Evolutionary conservation across 192 early-diverging fungal genomes (phyloP), one percentile per base, ranked within the genome.

Genomic region (Coemansia sp.): DNA sequence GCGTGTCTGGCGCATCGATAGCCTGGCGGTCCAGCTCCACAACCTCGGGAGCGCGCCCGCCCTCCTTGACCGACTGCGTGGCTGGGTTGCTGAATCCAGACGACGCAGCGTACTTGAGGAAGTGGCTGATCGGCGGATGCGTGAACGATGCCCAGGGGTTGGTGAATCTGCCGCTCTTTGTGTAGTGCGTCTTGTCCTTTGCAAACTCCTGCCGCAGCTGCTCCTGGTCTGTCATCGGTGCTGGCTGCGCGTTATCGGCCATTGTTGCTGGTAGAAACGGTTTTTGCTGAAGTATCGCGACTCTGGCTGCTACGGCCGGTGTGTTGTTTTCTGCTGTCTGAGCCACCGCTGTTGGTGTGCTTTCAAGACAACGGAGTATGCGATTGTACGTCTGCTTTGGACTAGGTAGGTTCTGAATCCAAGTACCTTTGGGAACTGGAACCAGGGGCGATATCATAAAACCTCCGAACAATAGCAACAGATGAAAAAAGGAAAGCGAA

Each of bases 91-190:
- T 65, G 43, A 72, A 13, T 3, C 45, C 6, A 13, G 64, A 66
- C 1, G 63, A 32, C 4, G 66, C 13, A 1, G 80, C 67, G 40
- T 83, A 63, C 18, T 47, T 65, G 3, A 62, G 8, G 40, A 74
- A 66, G 7, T 41, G 42, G 11, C 21, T 1, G 36, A 22, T 10
- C 11, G 65, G 55, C 54, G 43, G 52, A 6, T 46, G 11, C 11
- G 49, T 58, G 18, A 57, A 66, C 40, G 56, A 70, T 1, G 78
- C 81, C 90, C 90, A 91, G n/a, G 90, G 90, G 73, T 91, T 91
- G 18, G 65, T 54, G 41, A 90, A 91, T 5, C 86, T 85, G 21
- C 85, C 83, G 26, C 72, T 72, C 52, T 69, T 68, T n/a, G 73
- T 59, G 46, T 88, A 84, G 57, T 87, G 84, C 32, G 76, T 69